Evolutionary conservation across 2,329 filamentous ascomycete genomes (phyloP).

Genomic region (Ophiostoma pallidulum): DNA sequence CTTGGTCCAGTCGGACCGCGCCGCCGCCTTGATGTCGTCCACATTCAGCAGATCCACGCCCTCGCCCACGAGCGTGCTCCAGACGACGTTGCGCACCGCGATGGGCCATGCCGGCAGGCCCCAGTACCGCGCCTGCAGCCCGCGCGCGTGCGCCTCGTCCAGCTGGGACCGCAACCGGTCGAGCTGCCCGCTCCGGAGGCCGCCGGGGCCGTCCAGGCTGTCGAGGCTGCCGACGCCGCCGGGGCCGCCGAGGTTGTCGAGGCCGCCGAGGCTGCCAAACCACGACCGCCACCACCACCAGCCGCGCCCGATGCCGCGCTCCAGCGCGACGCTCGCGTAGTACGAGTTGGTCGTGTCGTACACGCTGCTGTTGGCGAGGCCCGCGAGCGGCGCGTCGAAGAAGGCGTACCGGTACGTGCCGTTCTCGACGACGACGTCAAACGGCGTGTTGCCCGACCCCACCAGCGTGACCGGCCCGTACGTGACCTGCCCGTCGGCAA

Average conservation of each 20-base stretch:
- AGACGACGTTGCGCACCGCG: slow-evolving; percentile 47
- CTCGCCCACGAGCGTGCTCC: slow-evolving; percentile 45
- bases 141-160: slow-evolving; percentile 39
- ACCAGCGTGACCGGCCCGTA: slow-evolving; percentile 57
- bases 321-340: slow-evolving; percentile 55
- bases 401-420: slow-evolving; percentile 50
- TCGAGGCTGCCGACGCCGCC: no score
- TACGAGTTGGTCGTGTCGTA: slow-evolving; percentile 51
- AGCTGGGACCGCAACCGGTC: slow-evolving; percentile 36
- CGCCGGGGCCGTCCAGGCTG: no score
- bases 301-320: slow-evolving; percentile 41
- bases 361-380: slow-evolving; percentile 22
- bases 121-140: slow-evolving; percentile 54
- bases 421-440: slow-evolving; percentile 44
- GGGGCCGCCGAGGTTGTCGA: no score
- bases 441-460: slow-evolving; percentile 55
- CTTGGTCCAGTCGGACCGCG: slow-evolving; percentile 14
- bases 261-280: no score
- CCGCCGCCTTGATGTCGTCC: slow-evolving; percentile 37
- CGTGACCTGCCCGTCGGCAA: slow-evolving; percentile 40
- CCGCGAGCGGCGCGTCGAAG: slow-evolving; percentile 54
- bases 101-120: slow-evolving; percentile 51
- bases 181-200: slow-evolving; percentile 36
- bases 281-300: no score
- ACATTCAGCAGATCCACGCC: slow-evolving; percentile 55